phyloP scores from a whole-genome alignment of 179 eudicot species.

The Nepenthes alata region DNA sequence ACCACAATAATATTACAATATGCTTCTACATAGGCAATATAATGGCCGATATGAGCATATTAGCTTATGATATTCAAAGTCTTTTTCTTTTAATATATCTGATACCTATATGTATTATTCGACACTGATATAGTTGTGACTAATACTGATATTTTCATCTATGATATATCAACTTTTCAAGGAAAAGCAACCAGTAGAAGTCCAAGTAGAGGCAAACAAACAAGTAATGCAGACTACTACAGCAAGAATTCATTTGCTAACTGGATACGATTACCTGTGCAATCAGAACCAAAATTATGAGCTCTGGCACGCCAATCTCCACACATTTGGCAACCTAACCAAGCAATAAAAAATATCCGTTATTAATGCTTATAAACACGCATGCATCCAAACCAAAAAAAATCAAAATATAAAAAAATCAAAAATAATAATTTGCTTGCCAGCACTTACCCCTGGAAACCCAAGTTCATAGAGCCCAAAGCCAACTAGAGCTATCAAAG shows the following conservation, averaged over 20 bases:
- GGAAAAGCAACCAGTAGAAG: neutral
- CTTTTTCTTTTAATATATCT: too few relatives aligned
- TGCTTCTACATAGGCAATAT: too few relatives aligned
- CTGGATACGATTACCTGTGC: slow-evolving; percentile 51
- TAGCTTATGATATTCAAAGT: too few relatives aligned
- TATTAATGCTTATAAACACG: neutral
- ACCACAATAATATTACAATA: too few relatives aligned
- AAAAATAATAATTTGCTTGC: neutral
- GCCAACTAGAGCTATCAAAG: slow-evolving; percentile 91
- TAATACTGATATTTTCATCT: too few relatives aligned
- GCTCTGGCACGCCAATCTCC: slow-evolving; percentile 88
- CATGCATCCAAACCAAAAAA: neutral
- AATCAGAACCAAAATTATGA: slow-evolving; percentile 62
- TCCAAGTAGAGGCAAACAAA: neutral
- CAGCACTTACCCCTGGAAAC: slow-evolving; percentile 58
- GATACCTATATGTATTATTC: too few relatives aligned
- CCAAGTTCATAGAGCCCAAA: slow-evolving; percentile 81
- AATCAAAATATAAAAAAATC: slow-evolving; percentile 1
- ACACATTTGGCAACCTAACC: slow-evolving; percentile 82
- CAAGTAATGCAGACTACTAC: neutral
- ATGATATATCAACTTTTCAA: too few relatives aligned
- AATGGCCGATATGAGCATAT: too few relatives aligned
- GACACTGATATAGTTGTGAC: too few relatives aligned
- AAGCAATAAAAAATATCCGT: neutral
- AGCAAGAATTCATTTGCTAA: neutral